These are phyloP conservation scores for Monosporascus sp. DNA, from an alignment of 2,329 filamentous ascomycete species.

Conservation along the genomic window DNA sequence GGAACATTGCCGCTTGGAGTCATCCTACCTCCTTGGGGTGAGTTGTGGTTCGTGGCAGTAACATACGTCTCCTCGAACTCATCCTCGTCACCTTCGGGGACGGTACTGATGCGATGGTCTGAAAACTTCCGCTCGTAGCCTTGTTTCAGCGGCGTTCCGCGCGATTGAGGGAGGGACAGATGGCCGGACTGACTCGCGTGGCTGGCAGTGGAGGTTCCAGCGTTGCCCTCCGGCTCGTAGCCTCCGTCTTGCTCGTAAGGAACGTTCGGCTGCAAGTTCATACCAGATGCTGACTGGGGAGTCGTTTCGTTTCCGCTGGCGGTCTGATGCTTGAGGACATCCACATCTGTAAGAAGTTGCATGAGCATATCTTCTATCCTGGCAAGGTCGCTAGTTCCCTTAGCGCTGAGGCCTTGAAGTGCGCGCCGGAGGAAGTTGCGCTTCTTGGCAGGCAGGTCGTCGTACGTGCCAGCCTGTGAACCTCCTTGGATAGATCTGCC, in stretches of 20 bases:
- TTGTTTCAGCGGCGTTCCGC: slow-evolving; percentile 38
- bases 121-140: slow-evolving; percentile 54
- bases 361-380: slow-evolving; percentile 91
- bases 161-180: slow-evolving; percentile 56
- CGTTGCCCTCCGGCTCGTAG: slow-evolving; percentile 79
- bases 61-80: slow-evolving; percentile 45
- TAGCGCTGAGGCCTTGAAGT: slow-evolving; percentile 83
- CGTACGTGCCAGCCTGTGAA: slow-evolving; percentile 49
- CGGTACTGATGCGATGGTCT: slow-evolving; percentile 83
- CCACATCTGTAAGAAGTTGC: slow-evolving; percentile 86
- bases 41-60: slow-evolving; percentile 43
- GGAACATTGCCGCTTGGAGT: slow-evolving; percentile 54
- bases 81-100: slow-evolving; percentile 78
- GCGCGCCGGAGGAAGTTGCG: slow-evolving; percentile 92
- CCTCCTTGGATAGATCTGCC: slow-evolving; percentile 54
- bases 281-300: slow-evolving; percentile 59
- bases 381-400: slow-evolving; percentile 80
- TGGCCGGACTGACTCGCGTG: slow-evolving; percentile 72
- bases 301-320: slow-evolving; percentile 34
- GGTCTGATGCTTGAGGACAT: slow-evolving; percentile 66
- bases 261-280: slow-evolving; percentile 57
- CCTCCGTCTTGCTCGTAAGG: slow-evolving; percentile 66
- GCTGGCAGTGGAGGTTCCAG: slow-evolving; percentile 68
- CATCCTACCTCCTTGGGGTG: slow-evolving; percentile 54
- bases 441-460: slow-evolving; percentile 67